Conservation (phyloP, 2,329 filamentous ascomycete genomes). For the Hysterium pulicare region DNA sequence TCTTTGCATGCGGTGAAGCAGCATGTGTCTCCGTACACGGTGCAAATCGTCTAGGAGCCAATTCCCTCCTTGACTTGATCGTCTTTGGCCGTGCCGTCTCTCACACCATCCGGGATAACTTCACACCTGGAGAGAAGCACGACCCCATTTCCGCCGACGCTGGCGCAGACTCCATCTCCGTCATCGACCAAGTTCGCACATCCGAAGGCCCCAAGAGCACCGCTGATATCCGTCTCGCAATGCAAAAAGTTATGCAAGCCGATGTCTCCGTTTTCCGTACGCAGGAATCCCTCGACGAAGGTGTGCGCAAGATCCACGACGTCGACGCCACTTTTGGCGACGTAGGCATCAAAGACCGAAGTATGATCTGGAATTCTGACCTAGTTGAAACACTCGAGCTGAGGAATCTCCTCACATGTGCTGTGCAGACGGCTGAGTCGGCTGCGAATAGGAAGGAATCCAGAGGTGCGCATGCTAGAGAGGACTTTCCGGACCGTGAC, state of each 20-base stretch:
- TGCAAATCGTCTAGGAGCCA: slow-evolving; percentile 95
- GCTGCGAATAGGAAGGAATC: slow-evolving; percentile 96
- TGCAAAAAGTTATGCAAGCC: slow-evolving; percentile 98
- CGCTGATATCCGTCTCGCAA: slow-evolving; percentile 79
- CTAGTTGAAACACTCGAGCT: slow-evolving; percentile 95
- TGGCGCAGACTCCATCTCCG: slow-evolving; percentile 80
- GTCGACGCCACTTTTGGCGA: slow-evolving; percentile 78
- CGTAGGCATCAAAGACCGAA: slow-evolving; percentile 94
- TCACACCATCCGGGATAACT: slow-evolving; percentile 94
- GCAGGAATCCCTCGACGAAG: slow-evolving; percentile 88
- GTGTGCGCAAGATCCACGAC: slow-evolving; percentile 80
- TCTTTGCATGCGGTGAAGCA: slow-evolving; percentile 95
- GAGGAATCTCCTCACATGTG: slow-evolving; percentile 93
- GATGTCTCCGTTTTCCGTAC: slow-evolving; percentile 97
- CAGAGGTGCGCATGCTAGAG: slow-evolving; percentile 91
- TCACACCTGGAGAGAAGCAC: slow-evolving; percentile 76
- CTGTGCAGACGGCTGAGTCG: slow-evolving; percentile 86
- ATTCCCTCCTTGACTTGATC: slow-evolving; percentile 94
- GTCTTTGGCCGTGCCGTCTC: slow-evolving; percentile 97
- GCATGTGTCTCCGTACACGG: slow-evolving; percentile 98
- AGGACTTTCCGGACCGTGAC: slow-evolving; percentile 94
- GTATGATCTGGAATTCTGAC: slow-evolving; percentile 99
- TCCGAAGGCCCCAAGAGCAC: slow-evolving; percentile 83
- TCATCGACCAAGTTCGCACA: slow-evolving; percentile 81
- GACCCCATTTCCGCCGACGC: slow-evolving; percentile 79